Conservation (phyloP, 2,329 filamentous ascomycete genomes). For the Exophiala oligosperma region DNA sequence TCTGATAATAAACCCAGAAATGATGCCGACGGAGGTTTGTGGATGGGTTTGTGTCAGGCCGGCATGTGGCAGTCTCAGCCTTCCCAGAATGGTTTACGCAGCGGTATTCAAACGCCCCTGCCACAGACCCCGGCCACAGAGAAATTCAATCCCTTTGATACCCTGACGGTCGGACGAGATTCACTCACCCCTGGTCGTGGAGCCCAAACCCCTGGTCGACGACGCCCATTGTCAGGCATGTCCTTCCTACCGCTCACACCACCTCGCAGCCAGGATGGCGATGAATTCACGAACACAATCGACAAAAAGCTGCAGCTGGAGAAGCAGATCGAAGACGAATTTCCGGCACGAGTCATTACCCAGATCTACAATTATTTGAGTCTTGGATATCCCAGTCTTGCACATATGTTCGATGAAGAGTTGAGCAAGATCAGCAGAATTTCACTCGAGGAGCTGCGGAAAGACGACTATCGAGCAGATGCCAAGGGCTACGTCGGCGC, state of each 20-base stretch:
- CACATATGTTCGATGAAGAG: constrained; percentile 80
- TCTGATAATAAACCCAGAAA: constrained; percentile 30
- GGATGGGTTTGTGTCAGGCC: constrained; percentile 34
- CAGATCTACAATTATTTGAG: constrained; percentile 98
- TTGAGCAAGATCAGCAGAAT: constrained; percentile 78
- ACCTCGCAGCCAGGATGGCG: constrained; percentile 50
- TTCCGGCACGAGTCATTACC: constrained; percentile 81
- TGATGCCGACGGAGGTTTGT: constrained; percentile 27
- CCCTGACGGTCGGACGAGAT: not conserved
- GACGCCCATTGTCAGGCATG: constrained; percentile 8
- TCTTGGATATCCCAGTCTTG: constrained; percentile 84
- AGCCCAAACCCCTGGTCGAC: constrained; percentile 33
- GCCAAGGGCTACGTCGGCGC: constrained; percentile 72
- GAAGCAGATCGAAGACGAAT: constrained; percentile 62
- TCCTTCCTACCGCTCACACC: constrained; percentile 39
- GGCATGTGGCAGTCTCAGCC: constrained; percentile 27
- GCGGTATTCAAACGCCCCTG: constrained; percentile 40
- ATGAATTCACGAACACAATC: constrained; percentile 30
- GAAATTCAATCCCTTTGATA: constrained; percentile 33
- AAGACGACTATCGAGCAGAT: constrained; percentile 66
- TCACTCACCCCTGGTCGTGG: constrained; percentile 15
- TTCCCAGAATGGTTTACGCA: constrained; percentile 29
- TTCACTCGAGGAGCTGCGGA: constrained; percentile 65
- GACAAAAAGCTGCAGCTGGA: constrained; percentile 38
- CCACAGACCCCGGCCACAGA: constrained; percentile 39